Evolutionary conservation across 495 filamentous ascomycete genomes (phyloP).

Genomic region (Baudoinia panamericana): DNA sequence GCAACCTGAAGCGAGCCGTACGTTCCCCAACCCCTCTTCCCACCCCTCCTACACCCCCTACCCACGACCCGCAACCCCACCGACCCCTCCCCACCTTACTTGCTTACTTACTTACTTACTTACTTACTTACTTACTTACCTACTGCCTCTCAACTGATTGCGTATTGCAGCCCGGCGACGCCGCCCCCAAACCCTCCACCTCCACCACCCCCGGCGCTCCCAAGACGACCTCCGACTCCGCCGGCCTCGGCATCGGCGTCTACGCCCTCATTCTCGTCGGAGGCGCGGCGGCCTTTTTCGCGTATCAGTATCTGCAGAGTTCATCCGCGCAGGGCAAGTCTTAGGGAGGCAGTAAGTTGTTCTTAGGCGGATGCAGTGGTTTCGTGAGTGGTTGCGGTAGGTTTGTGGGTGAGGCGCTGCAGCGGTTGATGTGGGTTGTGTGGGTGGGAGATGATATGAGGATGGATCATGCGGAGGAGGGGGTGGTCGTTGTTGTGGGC

Average conservation of each 20-base stretch:
- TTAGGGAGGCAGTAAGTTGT: conserved; percentile 14
- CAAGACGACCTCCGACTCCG: conserved; percentile 32
- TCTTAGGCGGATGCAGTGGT: too few relatives aligned
- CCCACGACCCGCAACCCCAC: background rate
- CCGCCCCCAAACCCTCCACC: conserved; percentile 47
- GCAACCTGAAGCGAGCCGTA: conserved; percentile 77
- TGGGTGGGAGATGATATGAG: conserved; percentile 12
- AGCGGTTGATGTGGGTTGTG: conserved; percentile 17
- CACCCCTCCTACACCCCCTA: conserved; percentile 11
- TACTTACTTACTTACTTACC: conserved; percentile 14
- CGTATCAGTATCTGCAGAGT: conserved; percentile 77
- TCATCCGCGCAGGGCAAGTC: conserved; percentile 33
- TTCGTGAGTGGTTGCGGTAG: conserved; percentile 1
- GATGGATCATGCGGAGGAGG: conserved; percentile 4
- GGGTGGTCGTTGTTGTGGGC: too few relatives aligned
- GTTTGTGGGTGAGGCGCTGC: too few relatives aligned
- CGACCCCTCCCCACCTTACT: conserved; percentile 9
- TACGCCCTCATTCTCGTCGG: conserved; percentile 76
- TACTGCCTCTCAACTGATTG: too few relatives aligned
- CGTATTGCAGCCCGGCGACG: conserved; percentile 88
- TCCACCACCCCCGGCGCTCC: conserved; percentile 34
- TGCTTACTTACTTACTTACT: conserved; percentile 7
- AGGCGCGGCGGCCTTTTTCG: conserved; percentile 61
- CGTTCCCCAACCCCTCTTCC: conserved; percentile 18
- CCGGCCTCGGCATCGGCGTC: conserved; percentile 61